phyloP scores from a whole-genome alignment of 139 green algal genomes.

The Tetratostichococcus sp. region DNA sequence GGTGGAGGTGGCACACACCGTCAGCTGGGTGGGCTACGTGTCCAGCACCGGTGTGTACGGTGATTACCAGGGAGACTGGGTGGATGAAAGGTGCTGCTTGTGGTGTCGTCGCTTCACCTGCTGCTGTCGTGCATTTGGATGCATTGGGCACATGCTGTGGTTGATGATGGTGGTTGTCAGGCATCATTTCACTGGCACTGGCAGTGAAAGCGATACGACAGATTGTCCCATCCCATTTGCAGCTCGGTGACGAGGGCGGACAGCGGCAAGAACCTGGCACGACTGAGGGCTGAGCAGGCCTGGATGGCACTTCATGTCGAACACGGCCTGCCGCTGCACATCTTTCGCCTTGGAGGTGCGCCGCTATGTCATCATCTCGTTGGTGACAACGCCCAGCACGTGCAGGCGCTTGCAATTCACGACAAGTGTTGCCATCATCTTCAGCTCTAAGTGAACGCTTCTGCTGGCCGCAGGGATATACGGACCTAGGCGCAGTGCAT shows the following conservation, averaged over 20 bases:
- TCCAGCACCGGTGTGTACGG: constrained; percentile 70
- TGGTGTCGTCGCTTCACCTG: no score
- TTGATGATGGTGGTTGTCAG: no score
- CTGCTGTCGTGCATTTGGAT: no score
- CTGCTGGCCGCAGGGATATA: constrained; percentile 55
- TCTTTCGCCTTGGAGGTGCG: constrained; percentile 62
- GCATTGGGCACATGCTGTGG: no score
- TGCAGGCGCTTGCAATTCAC: background rate
- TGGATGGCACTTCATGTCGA: constrained; percentile 47
- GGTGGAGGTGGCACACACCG: background rate
- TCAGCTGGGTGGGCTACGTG: constrained; percentile 59
- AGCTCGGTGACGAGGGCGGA: constrained; percentile 23
- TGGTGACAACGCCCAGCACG: background rate
- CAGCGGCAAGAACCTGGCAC: constrained; percentile 19
- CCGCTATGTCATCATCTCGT: background rate
- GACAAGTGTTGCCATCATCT: no score
- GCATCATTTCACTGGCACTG: no score
- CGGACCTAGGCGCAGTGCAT: constrained; percentile 54
- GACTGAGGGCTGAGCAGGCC: constrained; percentile 41
- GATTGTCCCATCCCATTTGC: no score
- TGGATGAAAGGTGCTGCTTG: constrained; percentile 53
- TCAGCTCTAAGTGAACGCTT: no score
- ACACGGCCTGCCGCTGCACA: constrained; percentile 43
- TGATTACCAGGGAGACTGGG: constrained; percentile 56
- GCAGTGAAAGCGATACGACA: no score